Conservation (phyloP, 1,139 yeast species). For the Zhuliangozyma parablackwelliae region DNA sequence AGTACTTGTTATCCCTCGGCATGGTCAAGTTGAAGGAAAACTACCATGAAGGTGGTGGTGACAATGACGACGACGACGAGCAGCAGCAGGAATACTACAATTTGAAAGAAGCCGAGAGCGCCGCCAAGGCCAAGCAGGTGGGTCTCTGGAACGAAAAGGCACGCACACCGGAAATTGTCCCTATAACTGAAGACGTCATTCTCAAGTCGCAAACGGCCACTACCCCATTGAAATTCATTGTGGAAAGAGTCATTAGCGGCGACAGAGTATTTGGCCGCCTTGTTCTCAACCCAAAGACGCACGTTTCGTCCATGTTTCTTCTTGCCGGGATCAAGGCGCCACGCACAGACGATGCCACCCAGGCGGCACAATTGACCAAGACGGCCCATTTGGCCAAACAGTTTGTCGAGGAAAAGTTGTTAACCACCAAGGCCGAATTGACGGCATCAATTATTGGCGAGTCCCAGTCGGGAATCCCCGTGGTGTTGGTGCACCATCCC, state of each 20-base stretch:
- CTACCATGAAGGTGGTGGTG: slow-evolving; percentile 37
- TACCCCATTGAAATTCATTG: slow-evolving; percentile 51
- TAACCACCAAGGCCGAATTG: slow-evolving; percentile 53
- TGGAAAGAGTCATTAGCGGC: slow-evolving; percentile 75
- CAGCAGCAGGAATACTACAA: slow-evolving; percentile 13
- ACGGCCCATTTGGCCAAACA: slow-evolving; percentile 63
- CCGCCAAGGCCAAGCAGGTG: slow-evolving; percentile 42
- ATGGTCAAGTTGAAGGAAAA: slow-evolving; percentile 61
- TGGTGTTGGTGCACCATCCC: slow-evolving; percentile 61
- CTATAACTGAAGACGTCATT: slow-evolving; percentile 35
- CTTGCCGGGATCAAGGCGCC: slow-evolving; percentile 76
- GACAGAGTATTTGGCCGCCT: slow-evolving; percentile 66
- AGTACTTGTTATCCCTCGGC: slow-evolving; percentile 55
- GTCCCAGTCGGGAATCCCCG: slow-evolving; percentile 59
- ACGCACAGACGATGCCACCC: slow-evolving; percentile 52
- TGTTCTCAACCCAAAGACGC: slow-evolving; percentile 37
- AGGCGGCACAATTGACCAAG: slow-evolving; percentile 44
- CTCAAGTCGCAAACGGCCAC: slow-evolving; percentile 28
- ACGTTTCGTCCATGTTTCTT: slow-evolving; percentile 52
- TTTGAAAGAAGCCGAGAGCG: slow-evolving; percentile 32
- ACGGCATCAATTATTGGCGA: slow-evolving; percentile 57
- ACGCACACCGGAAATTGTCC: slow-evolving; percentile 19
- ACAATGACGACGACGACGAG: slow-evolving; percentile 35
- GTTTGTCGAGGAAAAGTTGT: slow-evolving; percentile 63
- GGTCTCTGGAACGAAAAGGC: slow-evolving; percentile 53